Percentiles rank a stretch among this genome's conserved stretches.
These are phyloP conservation scores for Chaetothyriales sp. DNA, from an alignment of 2,329 filamentous ascomycete species.

Conservation along the genomic window DNA sequence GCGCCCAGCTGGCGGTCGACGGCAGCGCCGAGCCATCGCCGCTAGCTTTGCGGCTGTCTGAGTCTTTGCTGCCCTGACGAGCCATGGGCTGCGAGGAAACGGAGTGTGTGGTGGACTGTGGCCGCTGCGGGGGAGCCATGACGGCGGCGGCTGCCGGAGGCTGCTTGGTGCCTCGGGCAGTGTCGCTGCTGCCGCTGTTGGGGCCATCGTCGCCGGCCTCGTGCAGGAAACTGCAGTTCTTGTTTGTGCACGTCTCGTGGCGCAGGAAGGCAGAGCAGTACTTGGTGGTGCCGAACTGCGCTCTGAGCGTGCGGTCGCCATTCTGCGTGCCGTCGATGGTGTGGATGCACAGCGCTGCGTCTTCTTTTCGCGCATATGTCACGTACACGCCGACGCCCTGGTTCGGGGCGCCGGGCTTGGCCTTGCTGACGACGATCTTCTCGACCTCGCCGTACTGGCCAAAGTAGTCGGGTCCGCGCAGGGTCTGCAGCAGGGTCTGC, in stretches of 20 bases:
- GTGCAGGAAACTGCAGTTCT: constrained; percentile 95
- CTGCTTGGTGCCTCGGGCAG: constrained; percentile 6
- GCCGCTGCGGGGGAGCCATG: constrained; percentile 24
- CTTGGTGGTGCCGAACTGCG: constrained; percentile 81
- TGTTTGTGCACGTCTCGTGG: constrained; percentile 86
- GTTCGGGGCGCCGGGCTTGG: constrained; percentile 61
- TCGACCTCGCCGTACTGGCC: constrained; percentile 97
- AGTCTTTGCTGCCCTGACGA: constrained; percentile 61
- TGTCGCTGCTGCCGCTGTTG: constrained; percentile 24
- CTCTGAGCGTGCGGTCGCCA: constrained; percentile 66
- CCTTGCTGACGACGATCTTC: constrained; percentile 96
- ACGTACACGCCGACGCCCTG: constrained; percentile 94
- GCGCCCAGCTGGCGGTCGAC: constrained; percentile 86
- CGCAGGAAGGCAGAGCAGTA: constrained; percentile 96
- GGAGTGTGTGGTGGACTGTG: constrained; percentile 32
- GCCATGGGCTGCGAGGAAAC: constrained; percentile 46
- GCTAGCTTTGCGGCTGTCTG: constrained; percentile 44
- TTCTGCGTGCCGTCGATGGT: constrained; percentile 89
- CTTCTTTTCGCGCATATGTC: constrained; percentile 86
- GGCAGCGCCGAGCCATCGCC: constrained; percentile 81
- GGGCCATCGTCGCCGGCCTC: constrained; percentile 83
- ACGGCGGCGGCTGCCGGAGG: constrained; percentile 20
- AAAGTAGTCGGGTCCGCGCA: constrained; percentile 86
- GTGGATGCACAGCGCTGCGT: constrained; percentile 77
- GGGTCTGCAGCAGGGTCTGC: constrained; percentile 66